Conservation (phyloP, 805 yeast genomes). For the Kockiozyma suomiensis region DNA sequence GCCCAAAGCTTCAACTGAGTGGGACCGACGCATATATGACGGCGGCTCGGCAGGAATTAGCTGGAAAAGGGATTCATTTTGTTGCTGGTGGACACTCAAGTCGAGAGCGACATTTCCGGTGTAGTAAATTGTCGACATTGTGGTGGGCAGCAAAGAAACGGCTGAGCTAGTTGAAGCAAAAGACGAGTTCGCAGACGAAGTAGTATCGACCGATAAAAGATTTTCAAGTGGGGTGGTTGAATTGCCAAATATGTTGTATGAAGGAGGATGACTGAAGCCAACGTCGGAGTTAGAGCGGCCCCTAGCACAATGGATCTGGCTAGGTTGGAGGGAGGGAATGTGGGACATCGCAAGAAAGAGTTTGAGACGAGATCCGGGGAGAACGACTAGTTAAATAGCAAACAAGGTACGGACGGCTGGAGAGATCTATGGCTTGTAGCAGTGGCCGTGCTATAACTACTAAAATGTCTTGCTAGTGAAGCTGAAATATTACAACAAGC, state of each 20-base stretch:
- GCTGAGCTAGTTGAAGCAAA: not conserved
- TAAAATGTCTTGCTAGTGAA: no score
- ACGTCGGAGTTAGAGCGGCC: not conserved
- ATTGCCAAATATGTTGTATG: not conserved
- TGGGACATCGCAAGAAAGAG: no score
- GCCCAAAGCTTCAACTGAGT: not conserved
- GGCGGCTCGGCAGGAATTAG: not conserved
- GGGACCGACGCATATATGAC: constrained; percentile 3
- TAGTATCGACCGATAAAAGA: no score
- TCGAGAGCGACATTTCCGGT: constrained; percentile 7
- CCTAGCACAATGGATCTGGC: not conserved
- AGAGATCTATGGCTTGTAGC: no score
- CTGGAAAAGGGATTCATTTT: not conserved
- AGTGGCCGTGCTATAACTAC: no score
- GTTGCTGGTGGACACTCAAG: not conserved
- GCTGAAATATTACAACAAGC: no score
- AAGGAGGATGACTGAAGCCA: not conserved
- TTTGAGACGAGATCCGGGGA: no score
- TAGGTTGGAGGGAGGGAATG: no score
- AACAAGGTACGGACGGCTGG: no score
- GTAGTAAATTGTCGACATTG: not conserved
- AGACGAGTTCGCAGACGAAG: no score
- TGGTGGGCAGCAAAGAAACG: not conserved
- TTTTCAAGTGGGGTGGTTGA: no score
- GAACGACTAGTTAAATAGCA: no score